Conservation (phyloP, 768 basidiomycete species). For the Erythrobasidium yunnanense region DNA sequence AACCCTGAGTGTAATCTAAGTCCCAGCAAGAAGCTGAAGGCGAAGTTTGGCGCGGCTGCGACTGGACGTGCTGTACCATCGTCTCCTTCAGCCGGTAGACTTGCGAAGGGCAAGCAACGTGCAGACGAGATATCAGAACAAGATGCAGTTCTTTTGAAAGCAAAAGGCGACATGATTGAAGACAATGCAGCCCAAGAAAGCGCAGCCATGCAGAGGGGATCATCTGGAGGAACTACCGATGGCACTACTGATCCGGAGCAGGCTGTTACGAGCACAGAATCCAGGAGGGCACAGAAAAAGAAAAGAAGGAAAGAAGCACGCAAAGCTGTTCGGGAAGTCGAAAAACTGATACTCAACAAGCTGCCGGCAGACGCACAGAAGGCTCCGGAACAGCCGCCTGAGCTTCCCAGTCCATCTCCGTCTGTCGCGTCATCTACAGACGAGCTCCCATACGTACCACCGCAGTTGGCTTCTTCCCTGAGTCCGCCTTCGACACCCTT, state of each 20-base stretch:
- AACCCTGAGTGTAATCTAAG: not conserved
- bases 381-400: too few relatives aligned
- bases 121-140: too few relatives aligned
- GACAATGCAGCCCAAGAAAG: too few relatives aligned
- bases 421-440: conserved; percentile 15
- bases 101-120: too few relatives aligned
- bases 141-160: too few relatives aligned
- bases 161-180: too few relatives aligned
- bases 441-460: not conserved
- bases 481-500: not conserved
- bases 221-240: not conserved
- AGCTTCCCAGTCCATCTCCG: not conserved
- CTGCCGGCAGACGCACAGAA: too few relatives aligned
- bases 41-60: too few relatives aligned
- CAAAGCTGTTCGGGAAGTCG: not conserved
- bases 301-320: not conserved
- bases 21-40: too few relatives aligned
- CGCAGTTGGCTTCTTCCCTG: not conserved
- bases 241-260: not conserved
- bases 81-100: too few relatives aligned
- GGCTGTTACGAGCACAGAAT: not conserved
- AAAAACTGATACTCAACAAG: too few relatives aligned
- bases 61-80: too few relatives aligned
- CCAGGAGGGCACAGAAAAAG: not conserved
- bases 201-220: not conserved